phyloP scores from a whole-genome alignment of 2,329 filamentous ascomycete genomes.

The Xylaria arbuscula region DNA sequence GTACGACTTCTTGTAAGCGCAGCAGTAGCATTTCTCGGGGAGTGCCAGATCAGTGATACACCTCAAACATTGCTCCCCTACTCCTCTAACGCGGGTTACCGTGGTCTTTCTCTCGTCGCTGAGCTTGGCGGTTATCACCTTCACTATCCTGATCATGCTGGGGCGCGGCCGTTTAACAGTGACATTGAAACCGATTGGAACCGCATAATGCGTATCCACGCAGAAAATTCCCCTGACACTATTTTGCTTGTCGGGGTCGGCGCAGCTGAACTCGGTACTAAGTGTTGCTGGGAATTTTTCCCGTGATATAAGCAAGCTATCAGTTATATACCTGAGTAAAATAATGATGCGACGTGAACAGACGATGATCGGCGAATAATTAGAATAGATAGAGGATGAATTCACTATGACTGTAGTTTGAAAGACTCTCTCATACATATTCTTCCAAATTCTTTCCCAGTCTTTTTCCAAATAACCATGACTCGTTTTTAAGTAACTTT shows the following conservation, averaged over 20 bases:
- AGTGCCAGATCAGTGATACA: conserved; percentile 27
- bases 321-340: too few species aligned
- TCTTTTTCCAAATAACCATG: too few species aligned
- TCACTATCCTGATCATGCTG: conserved; percentile 32
- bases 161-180: neutral
- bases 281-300: conserved; percentile 3
- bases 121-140: conserved; percentile 29
- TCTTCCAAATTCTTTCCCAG: too few species aligned
- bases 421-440: too few species aligned
- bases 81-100: conserved; percentile 27
- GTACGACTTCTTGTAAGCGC: conserved; percentile 15
- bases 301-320: too few species aligned
- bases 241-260: conserved; percentile 36
- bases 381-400: too few species aligned
- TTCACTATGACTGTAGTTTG: too few species aligned
- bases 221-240: neutral
- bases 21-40: conserved; percentile 32
- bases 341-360: too few species aligned
- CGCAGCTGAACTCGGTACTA: conserved; percentile 1
- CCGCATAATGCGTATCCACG: conserved; percentile 20
- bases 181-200: conserved; percentile 25
- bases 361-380: too few species aligned
- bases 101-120: conserved; percentile 21
- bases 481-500: too few species aligned
- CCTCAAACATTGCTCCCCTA: neutral